These are phyloP conservation scores for Beta vulgaris DNA, from an alignment of 148 eudicot species.

Conservation along the genomic window DNA sequence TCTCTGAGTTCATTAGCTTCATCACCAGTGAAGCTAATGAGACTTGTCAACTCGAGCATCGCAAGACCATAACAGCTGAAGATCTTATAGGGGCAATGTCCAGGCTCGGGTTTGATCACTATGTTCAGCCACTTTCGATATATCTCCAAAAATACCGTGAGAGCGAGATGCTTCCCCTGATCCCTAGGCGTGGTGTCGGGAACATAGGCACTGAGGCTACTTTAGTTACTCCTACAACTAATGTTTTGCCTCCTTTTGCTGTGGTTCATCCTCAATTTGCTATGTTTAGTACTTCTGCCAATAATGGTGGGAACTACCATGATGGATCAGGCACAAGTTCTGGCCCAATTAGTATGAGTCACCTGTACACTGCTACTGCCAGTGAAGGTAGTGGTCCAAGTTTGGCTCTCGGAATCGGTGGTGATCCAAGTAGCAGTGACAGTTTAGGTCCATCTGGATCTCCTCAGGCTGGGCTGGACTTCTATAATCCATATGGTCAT, in stretches of 20 bases:
- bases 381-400: conserved; percentile 9
- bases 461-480: neutral
- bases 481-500: conserved; percentile 17
- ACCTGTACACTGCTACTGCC: neutral
- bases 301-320: conserved; percentile 4
- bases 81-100: conserved; percentile 32
- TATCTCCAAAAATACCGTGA: conserved; percentile 29
- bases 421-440: neutral
- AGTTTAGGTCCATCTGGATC: conserved; percentile 10
- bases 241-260: conserved; percentile 15
- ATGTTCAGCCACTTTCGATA: conserved; percentile 23
- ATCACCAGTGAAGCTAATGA: conserved; percentile 35
- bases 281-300: neutral
- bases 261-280: conserved; percentile 16
- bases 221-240: neutral
- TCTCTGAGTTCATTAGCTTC: conserved; percentile 34
- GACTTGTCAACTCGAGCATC: conserved; percentile 24
- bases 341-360: neutral
- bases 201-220: neutral
- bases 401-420: neutral
- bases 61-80: conserved; percentile 35
- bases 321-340: conserved; percentile 2
- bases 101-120: conserved; percentile 30
- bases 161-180: conserved; percentile 10
- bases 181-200: neutral